phyloP scores from a whole-genome alignment of 2,329 filamentous ascomycete genomes.

The Thermothelomyces thermophilus region DNA sequence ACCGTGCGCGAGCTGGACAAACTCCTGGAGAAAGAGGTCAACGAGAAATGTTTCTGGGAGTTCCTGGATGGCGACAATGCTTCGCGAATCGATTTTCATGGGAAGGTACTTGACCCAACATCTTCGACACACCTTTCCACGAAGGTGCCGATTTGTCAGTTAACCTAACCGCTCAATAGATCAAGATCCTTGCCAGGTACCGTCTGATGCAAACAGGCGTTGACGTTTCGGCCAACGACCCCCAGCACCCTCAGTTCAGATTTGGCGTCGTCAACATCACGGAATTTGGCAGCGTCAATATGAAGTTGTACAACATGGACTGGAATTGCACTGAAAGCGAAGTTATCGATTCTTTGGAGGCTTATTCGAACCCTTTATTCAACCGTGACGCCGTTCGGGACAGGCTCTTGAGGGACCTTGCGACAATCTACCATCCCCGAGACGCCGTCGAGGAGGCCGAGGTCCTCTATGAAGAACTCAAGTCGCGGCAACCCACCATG shows the following conservation, averaged over 20 bases:
- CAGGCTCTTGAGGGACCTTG: neutral
- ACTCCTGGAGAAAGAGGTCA: constrained; percentile 19
- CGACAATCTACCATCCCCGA: constrained; percentile 1
- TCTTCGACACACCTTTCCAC: neutral
- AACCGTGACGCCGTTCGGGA: neutral
- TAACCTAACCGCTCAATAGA: neutral
- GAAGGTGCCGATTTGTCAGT: neutral
- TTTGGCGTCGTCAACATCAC: constrained; percentile 6
- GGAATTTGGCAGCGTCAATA: constrained; percentile 3
- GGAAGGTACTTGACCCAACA: constrained; percentile 16
- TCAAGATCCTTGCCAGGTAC: constrained; percentile 10
- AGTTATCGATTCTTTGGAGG: neutral
- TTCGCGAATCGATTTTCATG: constrained; percentile 5
- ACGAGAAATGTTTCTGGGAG: constrained; percentile 11
- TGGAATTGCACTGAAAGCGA: constrained; percentile 3
- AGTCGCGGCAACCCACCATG: neutral
- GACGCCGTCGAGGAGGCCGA: neutral
- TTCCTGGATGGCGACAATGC: constrained; percentile 8
- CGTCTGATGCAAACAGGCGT: constrained; percentile 7
- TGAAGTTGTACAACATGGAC: constrained; percentile 3
- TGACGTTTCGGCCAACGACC: neutral
- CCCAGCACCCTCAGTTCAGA: neutral
- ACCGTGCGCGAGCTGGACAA: constrained; percentile 1
- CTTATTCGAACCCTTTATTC: neutral
- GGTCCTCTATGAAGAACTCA: neutral